These are phyloP conservation scores for Trichocomaceae sp. DNA, from an alignment of 2,329 filamentous ascomycete species.

Conservation along the genomic window DNA sequence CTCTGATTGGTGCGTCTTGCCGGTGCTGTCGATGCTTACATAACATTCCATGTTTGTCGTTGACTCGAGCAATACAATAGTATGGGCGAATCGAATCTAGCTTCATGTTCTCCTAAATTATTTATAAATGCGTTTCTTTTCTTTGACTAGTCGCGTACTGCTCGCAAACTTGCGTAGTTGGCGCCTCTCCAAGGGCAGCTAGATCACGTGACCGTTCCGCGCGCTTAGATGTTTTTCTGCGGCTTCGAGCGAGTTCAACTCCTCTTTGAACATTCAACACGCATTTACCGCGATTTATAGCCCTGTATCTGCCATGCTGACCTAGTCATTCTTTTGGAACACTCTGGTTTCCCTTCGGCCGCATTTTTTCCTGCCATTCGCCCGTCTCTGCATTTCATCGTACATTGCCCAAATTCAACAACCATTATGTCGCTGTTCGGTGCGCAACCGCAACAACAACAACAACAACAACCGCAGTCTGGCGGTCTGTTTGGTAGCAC, in stretches of 20 bases:
- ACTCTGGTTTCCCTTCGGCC: not conserved
- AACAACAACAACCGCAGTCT: constrained; percentile 19
- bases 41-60: not conserved
- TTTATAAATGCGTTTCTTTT: too few relatives aligned
- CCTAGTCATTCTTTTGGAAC: constrained; percentile 8
- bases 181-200: not conserved
- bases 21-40: constrained; percentile 14
- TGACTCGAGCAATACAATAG: not conserved
- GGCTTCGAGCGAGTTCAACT: not conserved
- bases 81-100: not conserved
- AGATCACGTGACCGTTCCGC: constrained; percentile 9
- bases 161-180: not conserved
- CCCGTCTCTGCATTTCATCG: not conserved
- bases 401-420: not conserved
- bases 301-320: constrained; percentile 1
- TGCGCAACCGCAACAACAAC: constrained; percentile 17
- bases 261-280: not conserved
- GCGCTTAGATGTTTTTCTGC: constrained; percentile 7
- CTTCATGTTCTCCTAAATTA: too few relatives aligned
- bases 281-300: not conserved
- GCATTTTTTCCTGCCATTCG: not conserved
- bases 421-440: constrained; percentile 37
- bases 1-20: constrained; percentile 28
- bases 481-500: constrained; percentile 26
- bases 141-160: not conserved